A percentile compares a stretch with the other conserved stretches of the same genome.
These are phyloP conservation scores for Diaporthe destruens DNA, from an alignment of 2,329 filamentous ascomycete species.

Conservation along the genomic window DNA sequence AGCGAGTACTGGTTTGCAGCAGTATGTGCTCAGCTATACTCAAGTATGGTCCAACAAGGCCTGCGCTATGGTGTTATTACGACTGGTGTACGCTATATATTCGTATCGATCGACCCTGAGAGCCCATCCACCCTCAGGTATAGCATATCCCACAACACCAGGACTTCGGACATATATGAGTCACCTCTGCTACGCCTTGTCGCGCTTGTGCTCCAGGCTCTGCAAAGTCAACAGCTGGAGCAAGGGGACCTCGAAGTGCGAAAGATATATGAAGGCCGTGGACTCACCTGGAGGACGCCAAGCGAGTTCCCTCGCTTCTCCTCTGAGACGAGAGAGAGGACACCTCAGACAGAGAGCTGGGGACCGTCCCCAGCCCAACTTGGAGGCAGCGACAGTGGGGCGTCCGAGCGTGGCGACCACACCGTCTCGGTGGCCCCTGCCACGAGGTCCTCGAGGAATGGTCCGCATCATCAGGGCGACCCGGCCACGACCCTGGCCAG, in stretches of 20 bases:
- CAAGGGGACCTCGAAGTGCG: not conserved
- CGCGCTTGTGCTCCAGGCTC: not conserved
- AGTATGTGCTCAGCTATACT: not conserved
- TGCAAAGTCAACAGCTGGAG: not conserved
- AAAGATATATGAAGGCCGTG: not conserved
- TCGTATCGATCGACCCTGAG: not conserved
- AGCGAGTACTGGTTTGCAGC: conserved; percentile 6
- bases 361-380: not conserved
- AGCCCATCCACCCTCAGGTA: not conserved
- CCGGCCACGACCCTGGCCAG: not conserved
- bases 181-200: not conserved
- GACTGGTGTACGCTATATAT: not conserved
- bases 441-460: not conserved
- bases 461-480: not conserved
- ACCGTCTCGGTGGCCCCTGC: not conserved
- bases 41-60: not conserved
- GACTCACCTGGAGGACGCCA: not conserved
- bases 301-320: no score
- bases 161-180: not conserved
- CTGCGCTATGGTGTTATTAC: not conserved
- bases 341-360: not conserved
- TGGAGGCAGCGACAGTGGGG: not conserved
- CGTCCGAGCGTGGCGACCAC: not conserved
- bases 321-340: not conserved
- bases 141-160: not conserved